Conservation (phyloP, 2,329 filamentous ascomycete species). For the Calonectria pauciramosa region DNA sequence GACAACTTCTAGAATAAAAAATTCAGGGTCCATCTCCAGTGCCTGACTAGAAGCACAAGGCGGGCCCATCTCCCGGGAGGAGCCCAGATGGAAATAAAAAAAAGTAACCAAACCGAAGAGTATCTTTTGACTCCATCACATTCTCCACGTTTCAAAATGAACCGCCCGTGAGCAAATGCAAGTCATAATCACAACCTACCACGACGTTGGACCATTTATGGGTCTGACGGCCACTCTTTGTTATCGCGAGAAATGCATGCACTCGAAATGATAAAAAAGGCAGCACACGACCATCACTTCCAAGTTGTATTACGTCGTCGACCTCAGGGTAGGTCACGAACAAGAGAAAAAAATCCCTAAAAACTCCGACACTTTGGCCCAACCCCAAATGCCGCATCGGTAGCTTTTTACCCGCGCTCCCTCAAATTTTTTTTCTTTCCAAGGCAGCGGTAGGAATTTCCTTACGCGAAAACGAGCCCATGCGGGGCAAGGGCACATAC, state of each 20-base stretch:
- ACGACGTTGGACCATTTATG: slow-evolving; percentile 15
- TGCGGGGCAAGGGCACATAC: slow-evolving; percentile 9
- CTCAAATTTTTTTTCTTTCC: neutral
- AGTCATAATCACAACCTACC: slow-evolving; percentile 11
- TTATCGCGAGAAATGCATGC: neutral
- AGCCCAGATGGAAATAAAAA: slow-evolving; percentile 30
- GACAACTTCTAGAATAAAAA: slow-evolving; percentile 42
- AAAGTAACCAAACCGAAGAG: slow-evolving; percentile 18
- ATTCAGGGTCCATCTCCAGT: slow-evolving; percentile 35
- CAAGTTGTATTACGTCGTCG: neutral
- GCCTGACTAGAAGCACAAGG: slow-evolving; percentile 44
- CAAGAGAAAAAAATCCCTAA: neutral
- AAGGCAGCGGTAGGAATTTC: neutral
- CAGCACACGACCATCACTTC: neutral
- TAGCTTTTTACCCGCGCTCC: neutral
- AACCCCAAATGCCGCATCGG: neutral
- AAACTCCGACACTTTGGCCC: neutral
- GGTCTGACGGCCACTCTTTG: neutral
- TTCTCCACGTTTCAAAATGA: slow-evolving; percentile 33
- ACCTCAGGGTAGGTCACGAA: neutral
- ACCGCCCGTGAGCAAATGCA: slow-evolving; percentile 16
- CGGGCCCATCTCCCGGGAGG: slow-evolving; percentile 38
- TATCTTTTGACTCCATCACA: slow-evolving; percentile 29
- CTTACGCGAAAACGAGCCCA: slow-evolving; percentile 8
- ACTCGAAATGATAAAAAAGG: neutral